Evolutionary conservation across 192 early-diverging fungal genomes (phyloP).

Genomic region (Mortierella alpina): DNA sequence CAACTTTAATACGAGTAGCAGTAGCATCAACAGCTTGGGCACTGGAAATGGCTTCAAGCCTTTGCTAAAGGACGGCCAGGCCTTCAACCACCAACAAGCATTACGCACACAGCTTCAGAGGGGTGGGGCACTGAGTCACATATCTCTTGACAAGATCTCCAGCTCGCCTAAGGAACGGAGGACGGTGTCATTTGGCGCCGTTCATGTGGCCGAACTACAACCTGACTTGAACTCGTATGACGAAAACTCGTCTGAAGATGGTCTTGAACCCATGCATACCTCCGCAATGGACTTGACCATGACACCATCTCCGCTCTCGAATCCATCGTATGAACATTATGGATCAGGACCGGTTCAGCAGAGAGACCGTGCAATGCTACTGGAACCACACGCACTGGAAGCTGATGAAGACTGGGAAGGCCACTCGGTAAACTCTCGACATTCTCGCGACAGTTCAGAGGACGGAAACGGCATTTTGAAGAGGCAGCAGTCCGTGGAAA

Average conservation of each 20-base stretch:
- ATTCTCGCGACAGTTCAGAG: too few species aligned
- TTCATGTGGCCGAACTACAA: conserved; percentile 42
- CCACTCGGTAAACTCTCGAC: too few species aligned
- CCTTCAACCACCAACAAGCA: background rate
- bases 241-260: conserved; percentile 44
- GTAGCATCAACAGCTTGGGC: conserved; percentile 47
- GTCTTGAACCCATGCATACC: background rate
- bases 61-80: conserved; percentile 23
- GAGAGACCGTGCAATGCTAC: background rate
- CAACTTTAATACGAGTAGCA: conserved; percentile 46
- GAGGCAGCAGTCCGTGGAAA: too few species aligned
- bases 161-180: conserved; percentile 44
- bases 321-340: conserved; percentile 1
- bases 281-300: conserved; percentile 2
- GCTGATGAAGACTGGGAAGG: background rate
- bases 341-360: background rate
- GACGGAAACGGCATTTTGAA: too few species aligned
- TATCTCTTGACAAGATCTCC: conserved; percentile 26
- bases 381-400: background rate
- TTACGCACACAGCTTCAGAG: conserved; percentile 1
- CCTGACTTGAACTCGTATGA: conserved; percentile 48
- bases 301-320: conserved; percentile 17
- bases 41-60: conserved; percentile 20
- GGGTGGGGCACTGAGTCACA: background rate
- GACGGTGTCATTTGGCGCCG: conserved; percentile 51